These are phyloP conservation scores for Cadophora sp. DNA, from an alignment of 2,329 filamentous ascomycete species.

Conservation along the genomic window DNA sequence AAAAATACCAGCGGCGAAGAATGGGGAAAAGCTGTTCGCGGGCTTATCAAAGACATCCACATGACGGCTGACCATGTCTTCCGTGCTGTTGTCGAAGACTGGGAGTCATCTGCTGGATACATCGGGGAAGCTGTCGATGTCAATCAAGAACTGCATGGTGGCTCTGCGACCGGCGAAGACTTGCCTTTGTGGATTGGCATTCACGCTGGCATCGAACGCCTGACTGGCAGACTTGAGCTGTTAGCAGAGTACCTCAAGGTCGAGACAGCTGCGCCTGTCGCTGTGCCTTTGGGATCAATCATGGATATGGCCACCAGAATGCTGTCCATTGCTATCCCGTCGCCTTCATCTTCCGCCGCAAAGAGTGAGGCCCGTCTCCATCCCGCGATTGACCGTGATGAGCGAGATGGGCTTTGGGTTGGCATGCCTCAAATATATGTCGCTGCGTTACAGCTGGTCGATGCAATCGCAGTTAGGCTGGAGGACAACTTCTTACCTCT, in stretches of 20 bases:
- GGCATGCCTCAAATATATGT: constrained; percentile 77
- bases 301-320: constrained; percentile 75
- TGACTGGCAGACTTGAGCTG: constrained; percentile 70
- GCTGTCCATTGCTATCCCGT: constrained; percentile 65
- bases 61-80: constrained; percentile 77
- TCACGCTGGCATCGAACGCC: constrained; percentile 72
- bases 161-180: constrained; percentile 53
- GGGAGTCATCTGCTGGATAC: constrained; percentile 71
- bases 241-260: constrained; percentile 68
- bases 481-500: constrained; percentile 63
- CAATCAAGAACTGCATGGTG: constrained; percentile 56
- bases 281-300: constrained; percentile 70
- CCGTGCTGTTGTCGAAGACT: constrained; percentile 80
- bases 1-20: constrained; percentile 81
- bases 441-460: constrained; percentile 69
- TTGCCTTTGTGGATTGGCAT: constrained; percentile 78
- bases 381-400: constrained; percentile 76
- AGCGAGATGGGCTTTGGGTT: constrained; percentile 80
- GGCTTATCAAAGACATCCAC: constrained; percentile 70
- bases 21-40: constrained; percentile 73
- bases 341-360: constrained; percentile 29
- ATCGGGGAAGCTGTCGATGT: constrained; percentile 51
- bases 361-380: constrained; percentile 62
- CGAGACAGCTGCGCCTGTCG: constrained; percentile 69
- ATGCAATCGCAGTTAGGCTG: constrained; percentile 63